Percentiles rank a stretch among this genome's conserved stretches.
Conservation (phyloP, 768 basidiomycete genomes). For the Boletus sp. region DNA sequence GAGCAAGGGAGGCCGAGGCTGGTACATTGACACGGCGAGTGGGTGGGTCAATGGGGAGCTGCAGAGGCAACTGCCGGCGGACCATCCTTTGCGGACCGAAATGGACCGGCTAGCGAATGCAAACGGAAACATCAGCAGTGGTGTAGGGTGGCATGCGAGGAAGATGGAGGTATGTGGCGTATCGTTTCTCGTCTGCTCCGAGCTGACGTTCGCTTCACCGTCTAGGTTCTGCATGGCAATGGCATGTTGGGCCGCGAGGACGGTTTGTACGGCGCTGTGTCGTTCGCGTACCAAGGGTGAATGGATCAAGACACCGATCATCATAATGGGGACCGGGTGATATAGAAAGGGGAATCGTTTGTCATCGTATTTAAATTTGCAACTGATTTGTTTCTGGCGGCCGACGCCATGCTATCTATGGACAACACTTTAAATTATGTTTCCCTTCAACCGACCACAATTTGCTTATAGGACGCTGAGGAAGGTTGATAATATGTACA, state of each 20-base stretch:
- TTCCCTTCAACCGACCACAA: too few relatives aligned
- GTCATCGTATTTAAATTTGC: not conserved
- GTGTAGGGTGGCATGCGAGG: conserved; percentile 91
- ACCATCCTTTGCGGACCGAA: conserved; percentile 69
- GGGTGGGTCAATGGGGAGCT: conserved; percentile 68
- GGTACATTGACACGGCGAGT: conserved; percentile 89
- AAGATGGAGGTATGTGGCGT: conserved; percentile 90
- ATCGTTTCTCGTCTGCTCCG: not conserved
- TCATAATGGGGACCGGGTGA: not conserved
- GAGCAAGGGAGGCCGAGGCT: conserved; percentile 91
- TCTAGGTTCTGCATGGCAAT: conserved; percentile 77
- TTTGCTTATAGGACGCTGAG: too few relatives aligned
- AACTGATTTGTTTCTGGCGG: not conserved
- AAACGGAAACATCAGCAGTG: conserved; percentile 87
- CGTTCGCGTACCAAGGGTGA: conserved; percentile 90
- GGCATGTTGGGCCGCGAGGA: conserved; percentile 93
- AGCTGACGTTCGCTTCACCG: not conserved
- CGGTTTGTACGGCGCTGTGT: conserved; percentile 90
- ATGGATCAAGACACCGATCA: not conserved
- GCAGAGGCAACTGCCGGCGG: conserved; percentile 53
- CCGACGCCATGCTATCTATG: not conserved
- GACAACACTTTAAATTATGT: not conserved
- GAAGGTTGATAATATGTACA: too few relatives aligned
- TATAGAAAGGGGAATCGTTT: not conserved
- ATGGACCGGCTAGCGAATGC: conserved; percentile 72